Evolutionary conservation across 306 rosid genomes (phyloP), one percentile per base, ranked within the genome.

Genomic region (Abrus precatorius): DNA sequence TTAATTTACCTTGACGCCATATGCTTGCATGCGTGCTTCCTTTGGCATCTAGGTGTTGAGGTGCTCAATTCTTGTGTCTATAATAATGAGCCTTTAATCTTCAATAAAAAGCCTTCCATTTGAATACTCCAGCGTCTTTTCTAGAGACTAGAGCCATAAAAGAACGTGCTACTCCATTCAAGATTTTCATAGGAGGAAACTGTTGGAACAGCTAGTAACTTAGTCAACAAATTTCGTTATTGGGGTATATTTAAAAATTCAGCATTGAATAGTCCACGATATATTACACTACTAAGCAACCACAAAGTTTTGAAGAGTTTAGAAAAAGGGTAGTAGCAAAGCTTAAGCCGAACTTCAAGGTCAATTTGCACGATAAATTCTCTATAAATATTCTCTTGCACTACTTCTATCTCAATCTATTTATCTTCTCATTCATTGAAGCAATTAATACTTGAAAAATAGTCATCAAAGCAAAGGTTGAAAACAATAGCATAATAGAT

Each of bases 331-430:
- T 45, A 41, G 7, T 9, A 14, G 12, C 92, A 56, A 70, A 80
- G 83, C 75, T 75, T 88, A 75, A 78, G 90, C 79, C 88, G 84
- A 75, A 80, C 53, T 83, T 73, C 20, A 45, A n/a, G 88, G 80
- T 47, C 44, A 62, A 47, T 53, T 67, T 69, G 62, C 54, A 56
- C 1, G 7, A 38, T 11, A 48, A 48, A 10, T 43, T 29, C n/a
- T 64, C 77, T 80, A 77, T 79, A 75, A 61, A 75, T 80, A 44
- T 61, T 61, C 43, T 48, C 41, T 80, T 55, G 38, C 79, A 10
- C n/a, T 7, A 1, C 53, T 11, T 9, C 3, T 13, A 6, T 83
- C 68, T 43, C 61, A 83, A 84, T 78, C 81, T 59, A 56, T 74
- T 0, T 32, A 81, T 76, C 77, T 34, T 59, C 56, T 50, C 67